Base-by-base conservation (phyloP, 179 eudicot species). In the Corrigiola litoralis region DNA sequence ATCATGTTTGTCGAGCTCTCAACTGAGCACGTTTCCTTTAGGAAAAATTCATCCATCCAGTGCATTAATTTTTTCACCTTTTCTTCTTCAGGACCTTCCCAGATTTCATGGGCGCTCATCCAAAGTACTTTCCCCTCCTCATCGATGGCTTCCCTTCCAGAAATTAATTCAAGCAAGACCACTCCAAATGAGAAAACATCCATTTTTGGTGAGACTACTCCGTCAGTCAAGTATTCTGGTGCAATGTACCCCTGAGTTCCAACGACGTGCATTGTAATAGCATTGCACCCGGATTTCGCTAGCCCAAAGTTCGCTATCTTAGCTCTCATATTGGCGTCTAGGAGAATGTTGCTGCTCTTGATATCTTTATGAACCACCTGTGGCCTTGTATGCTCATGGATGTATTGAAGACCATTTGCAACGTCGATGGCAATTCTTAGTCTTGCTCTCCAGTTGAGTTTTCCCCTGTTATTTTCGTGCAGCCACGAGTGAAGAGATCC, bases 161-260 rank as follows among this genome's bases (percentile, higher is more conserved):
- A 76, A 13, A 92, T 49, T 47, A 92, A 74, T 86, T 92, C 98
- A 6, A 92, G 87, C 71, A 92, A 58, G 7, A 92, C 89, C 10
- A 92, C 95, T 25, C 98, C 98, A 4, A 85, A 92, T 0, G 98
- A 78, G 62, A 85, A 92, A 17, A 90, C 86, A 21, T 92, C 98
- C 84, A 84, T 85, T 55, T 82, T 92, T 1, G 92, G 87, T 0
- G 98, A 85, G 37, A 92, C 96, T 1, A 90, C 75, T 6, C 98
- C 98, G 37, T 92, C 95, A 0, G 85, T 38, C 40, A 92, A 44
- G 51, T 92, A 89, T 50, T 92, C 98, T 0, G 98, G 98, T 12
- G 98, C 90, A 34, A 92, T 85, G 79, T 89, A 92, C 16, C 98
- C 98, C 50, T 92, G 95, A 3, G 98, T 89, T 11, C 96, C 98